Evolutionary conservation across 2,329 filamentous ascomycete genomes (phyloP).

Genomic region (Diplodia sapinea): DNA sequence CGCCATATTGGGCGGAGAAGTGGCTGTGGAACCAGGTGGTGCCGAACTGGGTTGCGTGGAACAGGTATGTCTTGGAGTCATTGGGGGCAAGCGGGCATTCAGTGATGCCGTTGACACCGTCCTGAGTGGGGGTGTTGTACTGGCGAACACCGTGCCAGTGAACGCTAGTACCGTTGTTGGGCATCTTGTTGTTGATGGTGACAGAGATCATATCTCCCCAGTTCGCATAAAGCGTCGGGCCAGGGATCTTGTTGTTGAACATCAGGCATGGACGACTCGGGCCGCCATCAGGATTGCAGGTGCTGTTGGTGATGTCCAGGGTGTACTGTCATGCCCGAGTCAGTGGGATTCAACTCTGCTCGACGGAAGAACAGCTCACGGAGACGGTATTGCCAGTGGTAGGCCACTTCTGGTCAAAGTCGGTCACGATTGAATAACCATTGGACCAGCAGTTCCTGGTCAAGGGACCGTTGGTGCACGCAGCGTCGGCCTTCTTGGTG

Average conservation of each 20-base stretch:
- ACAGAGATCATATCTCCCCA: conserved; percentile 52
- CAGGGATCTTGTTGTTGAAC: conserved; percentile 64
- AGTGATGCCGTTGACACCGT: conserved; percentile 57
- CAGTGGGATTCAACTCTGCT: too few species aligned
- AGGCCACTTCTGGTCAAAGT: conserved; percentile 53
- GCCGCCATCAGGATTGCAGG: conserved; percentile 49
- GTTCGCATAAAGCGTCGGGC: conserved; percentile 52
- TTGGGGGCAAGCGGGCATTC: conserved; percentile 73
- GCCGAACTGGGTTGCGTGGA: conserved; percentile 58
- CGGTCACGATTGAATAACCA: conserved; percentile 53
- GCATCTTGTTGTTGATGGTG: conserved; percentile 45
- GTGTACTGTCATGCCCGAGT: conserved; percentile 38
- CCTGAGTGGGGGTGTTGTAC: conserved; percentile 49
- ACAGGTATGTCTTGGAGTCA: conserved; percentile 62
- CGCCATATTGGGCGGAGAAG: conserved; percentile 50
- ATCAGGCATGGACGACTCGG: conserved; percentile 40
- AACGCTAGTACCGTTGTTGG: conserved; percentile 56
- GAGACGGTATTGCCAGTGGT: conserved; percentile 36
- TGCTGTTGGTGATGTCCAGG: conserved; percentile 51
- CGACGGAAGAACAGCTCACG: conserved; percentile 6
- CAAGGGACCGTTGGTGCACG: conserved; percentile 46
- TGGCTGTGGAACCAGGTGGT: conserved; percentile 51
- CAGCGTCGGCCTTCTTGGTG: conserved; percentile 36
- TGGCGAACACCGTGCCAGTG: conserved; percentile 61
- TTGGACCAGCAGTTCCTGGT: conserved; percentile 51